These are phyloP conservation scores for Ganoderma resinaceum DNA, from an alignment of 1,284 basidiomycete species.

Conservation along the genomic window DNA sequence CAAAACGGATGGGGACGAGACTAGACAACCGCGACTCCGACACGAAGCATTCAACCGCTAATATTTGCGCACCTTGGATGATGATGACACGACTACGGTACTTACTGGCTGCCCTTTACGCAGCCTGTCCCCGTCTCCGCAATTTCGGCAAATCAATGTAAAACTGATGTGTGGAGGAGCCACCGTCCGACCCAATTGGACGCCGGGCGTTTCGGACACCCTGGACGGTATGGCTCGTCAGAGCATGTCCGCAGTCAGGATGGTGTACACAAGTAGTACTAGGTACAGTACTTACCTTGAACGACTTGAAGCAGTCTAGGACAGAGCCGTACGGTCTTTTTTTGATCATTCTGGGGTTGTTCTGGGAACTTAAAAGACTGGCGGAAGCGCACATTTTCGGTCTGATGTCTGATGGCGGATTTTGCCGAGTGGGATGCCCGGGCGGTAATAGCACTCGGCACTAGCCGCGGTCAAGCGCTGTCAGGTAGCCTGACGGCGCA, in stretches of 20 bases:
- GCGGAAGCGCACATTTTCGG: too few relatives aligned
- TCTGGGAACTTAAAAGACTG: too few relatives aligned
- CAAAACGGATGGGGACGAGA: too few relatives aligned
- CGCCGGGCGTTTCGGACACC: neutral
- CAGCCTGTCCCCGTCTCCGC: neutral
- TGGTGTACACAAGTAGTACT: too few relatives aligned
- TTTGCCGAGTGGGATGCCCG: neutral
- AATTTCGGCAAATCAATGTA: neutral
- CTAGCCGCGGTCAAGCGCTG: neutral
- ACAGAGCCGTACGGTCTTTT: too few relatives aligned
- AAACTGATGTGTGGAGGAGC: neutral
- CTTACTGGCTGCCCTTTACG: neutral
- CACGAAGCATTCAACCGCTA: neutral
- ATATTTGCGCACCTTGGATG: neutral
- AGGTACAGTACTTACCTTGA: too few relatives aligned
- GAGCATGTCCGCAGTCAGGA: too few relatives aligned
- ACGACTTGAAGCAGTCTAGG: too few relatives aligned
- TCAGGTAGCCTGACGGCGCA: neutral
- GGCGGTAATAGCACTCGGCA: neutral
- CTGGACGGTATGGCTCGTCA: too few relatives aligned
- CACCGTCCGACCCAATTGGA: neutral
- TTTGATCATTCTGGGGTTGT: too few relatives aligned
- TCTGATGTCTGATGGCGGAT: neutral
- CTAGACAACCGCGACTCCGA: too few relatives aligned
- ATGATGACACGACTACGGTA: too few relatives aligned